Evolutionary conservation across 257 asterid genomes (phyloP).

Genomic region (Datura wrightii): DNA sequence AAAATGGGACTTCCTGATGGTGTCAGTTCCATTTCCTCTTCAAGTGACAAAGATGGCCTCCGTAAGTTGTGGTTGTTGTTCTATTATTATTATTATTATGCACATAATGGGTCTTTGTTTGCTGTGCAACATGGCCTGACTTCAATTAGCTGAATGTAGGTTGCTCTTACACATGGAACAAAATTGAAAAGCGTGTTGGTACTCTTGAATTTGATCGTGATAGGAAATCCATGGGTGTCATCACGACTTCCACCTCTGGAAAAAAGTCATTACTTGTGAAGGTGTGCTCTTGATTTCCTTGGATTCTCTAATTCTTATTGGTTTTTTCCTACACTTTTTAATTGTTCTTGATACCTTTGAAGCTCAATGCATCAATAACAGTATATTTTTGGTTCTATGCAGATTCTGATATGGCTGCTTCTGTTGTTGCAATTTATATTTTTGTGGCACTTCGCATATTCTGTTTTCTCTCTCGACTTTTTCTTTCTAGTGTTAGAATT

Average conservation of each 20-base stretch:
- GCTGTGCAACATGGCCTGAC: conserved; percentile 37
- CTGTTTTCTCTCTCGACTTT: neutral
- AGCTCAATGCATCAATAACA: conserved; percentile 5
- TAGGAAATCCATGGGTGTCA: conserved; percentile 98
- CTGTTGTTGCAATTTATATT: neutral
- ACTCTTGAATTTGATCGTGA: conserved; percentile 99
- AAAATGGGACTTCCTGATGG: conserved; percentile 92
- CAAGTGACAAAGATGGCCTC: conserved; percentile 60
- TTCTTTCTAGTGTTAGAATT: neutral
- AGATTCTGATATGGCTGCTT: neutral
- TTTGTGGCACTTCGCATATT: neutral
- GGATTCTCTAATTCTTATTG: neutral
- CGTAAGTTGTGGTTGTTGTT: conserved; percentile 56
- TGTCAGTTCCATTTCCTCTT: conserved; percentile 54
- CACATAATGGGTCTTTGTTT: neutral
- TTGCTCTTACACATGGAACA: conserved; percentile 77
- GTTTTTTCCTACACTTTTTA: neutral
- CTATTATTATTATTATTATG: neutral
- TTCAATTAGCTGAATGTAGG: conserved; percentile 49
- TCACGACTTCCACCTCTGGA: conserved; percentile 71
- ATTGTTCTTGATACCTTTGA: conserved; percentile 1
- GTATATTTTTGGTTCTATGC: neutral
- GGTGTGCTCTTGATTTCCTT: conserved; percentile 50
- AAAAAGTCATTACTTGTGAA: conserved; percentile 75
- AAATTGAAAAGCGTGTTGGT: conserved; percentile 77